Evolutionary conservation across 176 grass and related monocot genomes (phyloP).

Genomic region (Rhipidocladum racemiflorum): DNA sequence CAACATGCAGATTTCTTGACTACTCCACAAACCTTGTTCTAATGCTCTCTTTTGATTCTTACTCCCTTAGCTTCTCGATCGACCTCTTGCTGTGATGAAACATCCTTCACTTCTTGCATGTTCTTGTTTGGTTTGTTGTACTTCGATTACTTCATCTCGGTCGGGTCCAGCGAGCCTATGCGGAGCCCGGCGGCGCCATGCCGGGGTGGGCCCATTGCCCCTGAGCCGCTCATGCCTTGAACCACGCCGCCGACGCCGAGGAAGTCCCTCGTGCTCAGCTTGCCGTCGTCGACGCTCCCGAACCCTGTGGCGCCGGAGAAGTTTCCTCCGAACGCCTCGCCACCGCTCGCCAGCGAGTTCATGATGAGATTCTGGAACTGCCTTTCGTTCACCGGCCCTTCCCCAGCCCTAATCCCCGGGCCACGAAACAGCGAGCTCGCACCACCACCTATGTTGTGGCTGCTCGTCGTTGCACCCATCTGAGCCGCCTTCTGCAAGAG

Average conservation of each 20-base stretch:
- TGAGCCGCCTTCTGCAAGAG: slow-evolving; percentile 86
- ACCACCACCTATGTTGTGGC: slow-evolving; percentile 10
- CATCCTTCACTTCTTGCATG: not conserved
- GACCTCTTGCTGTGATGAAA: not conserved
- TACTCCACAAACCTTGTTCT: not conserved
- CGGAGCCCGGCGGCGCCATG: slow-evolving; percentile 37
- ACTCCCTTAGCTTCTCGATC: slow-evolving; percentile 19
- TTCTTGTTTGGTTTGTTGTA: not conserved
- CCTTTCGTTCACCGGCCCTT: slow-evolving; percentile 41
- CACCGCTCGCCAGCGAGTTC: slow-evolving; percentile 49
- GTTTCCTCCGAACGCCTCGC: slow-evolving; percentile 32
- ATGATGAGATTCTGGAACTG: slow-evolving; percentile 77
- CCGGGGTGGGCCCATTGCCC: slow-evolving; percentile 34
- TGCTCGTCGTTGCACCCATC: slow-evolving; percentile 71
- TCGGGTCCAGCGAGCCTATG: slow-evolving; percentile 60
- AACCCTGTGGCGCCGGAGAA: not conserved
- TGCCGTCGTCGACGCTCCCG: slow-evolving; percentile 40
- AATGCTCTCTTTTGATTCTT: not conserved
- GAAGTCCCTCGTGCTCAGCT: slow-evolving; percentile 87
- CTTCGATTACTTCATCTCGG: slow-evolving; percentile 59
- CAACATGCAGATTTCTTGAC: not conserved
- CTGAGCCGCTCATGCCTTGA: slow-evolving; percentile 36
- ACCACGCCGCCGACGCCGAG: slow-evolving; percentile 76
- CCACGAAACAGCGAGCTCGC: slow-evolving; percentile 52
- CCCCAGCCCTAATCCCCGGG: slow-evolving; percentile 14